phyloP scores from a whole-genome alignment of 176 grass and related monocot species.

The Rhynchospora tenuis region DNA sequence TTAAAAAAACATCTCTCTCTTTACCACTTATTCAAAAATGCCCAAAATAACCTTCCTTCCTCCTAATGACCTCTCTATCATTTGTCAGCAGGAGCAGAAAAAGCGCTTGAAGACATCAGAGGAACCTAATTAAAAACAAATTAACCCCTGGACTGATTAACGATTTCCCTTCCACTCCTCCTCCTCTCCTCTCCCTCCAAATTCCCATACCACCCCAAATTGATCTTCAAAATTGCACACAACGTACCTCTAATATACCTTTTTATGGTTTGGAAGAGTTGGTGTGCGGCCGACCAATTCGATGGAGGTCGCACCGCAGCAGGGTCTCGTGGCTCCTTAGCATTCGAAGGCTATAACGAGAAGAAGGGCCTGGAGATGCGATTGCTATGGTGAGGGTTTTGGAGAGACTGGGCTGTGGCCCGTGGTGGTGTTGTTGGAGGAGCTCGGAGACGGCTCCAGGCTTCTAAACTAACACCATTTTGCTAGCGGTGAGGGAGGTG shows the following conservation, averaged over 20 bases:
- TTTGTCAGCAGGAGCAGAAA: constrained; percentile 30
- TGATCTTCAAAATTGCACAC: neutral
- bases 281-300: too few species aligned
- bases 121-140: constrained; percentile 7
- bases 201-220: constrained; percentile 21
- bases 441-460: too few species aligned
- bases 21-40: neutral
- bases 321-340: too few species aligned
- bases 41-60: neutral
- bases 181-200: neutral
- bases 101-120: constrained; percentile 34
- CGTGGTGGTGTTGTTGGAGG: too few species aligned
- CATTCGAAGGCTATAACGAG: too few species aligned
- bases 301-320: too few species aligned
- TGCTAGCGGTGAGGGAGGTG: too few species aligned
- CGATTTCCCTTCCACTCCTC: neutral
- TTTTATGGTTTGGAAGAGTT: constrained; percentile 32
- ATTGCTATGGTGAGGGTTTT: too few species aligned
- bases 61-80: neutral
- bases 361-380: too few species aligned
- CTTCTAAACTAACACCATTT: too few species aligned
- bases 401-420: too few species aligned
- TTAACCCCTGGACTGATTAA: neutral
- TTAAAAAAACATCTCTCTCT: neutral
- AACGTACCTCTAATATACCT: neutral